Evolutionary conservation across 202 grass and related monocot species (phyloP), one percentile per base, ranked within the genome.

Genomic region (Dendrocalamus latiflorus): DNA sequence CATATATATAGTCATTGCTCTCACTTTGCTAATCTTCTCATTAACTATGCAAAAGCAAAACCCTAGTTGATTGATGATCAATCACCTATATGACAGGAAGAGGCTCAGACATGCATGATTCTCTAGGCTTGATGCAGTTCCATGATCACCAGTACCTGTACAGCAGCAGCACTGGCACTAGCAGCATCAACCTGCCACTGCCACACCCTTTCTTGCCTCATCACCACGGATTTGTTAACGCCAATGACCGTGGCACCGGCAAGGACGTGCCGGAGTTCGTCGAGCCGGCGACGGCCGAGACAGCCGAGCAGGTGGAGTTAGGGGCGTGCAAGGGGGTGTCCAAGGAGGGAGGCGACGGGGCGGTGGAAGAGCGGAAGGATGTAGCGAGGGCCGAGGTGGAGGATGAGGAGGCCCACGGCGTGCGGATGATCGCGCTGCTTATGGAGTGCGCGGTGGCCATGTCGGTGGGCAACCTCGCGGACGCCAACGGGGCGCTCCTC

Each of bases 381-480:
- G 33, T 65, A 16, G 24, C 9, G 11, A 58, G 37, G 62, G 67
- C 7, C 18, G 78, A 8, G 16, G 81, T 30, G 36, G 71, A 4
- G 16, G 81, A 42, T 12, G 71, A 4, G 24, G 85, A 88, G 57
- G 77, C 51, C 36, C 83, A 83, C 16, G 89, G 86, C 4, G 81
- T 94, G 33, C 61, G 87, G 17, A 89, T 94, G 77, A 74, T 94
- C 33, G 82, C 77, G 14, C 81, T 89, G 34, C 92, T 94, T 8
- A 77, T 94, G 53, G 89, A 94, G 77, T 87, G 81, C 61, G 92
- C 87, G 21, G 92, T 83, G 69, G 81, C 86, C 53, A 83, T 94
- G 81, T 91, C 89, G 5, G 81, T 86, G 22, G 89, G 87, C 36
- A 91, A 89, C 86, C 86, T 94, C 20, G 74, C 64, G 0, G 92